phyloP scores from a whole-genome alignment of 306 rosid species.

The Oemleria cerasiformis region DNA sequence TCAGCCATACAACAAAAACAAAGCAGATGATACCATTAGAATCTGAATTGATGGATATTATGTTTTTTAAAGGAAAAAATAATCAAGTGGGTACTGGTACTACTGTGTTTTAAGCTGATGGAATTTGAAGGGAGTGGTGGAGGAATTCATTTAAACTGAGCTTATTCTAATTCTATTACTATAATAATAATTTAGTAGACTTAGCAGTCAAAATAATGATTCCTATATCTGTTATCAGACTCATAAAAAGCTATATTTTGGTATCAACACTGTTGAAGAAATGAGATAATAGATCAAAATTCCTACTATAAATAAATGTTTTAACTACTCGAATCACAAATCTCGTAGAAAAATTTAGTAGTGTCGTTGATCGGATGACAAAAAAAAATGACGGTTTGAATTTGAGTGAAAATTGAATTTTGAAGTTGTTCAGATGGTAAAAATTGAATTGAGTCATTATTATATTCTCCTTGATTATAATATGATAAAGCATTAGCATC shows the following conservation, averaged over 20 bases:
- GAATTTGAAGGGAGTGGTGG: background rate
- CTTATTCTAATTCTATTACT: background rate
- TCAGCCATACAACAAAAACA: slow-evolving; percentile 22
- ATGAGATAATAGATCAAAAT: too few species aligned
- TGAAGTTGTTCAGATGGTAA: too few species aligned
- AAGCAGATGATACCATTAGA: slow-evolving; percentile 38
- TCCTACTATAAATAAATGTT: too few species aligned
- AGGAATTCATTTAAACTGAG: background rate
- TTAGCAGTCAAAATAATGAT: background rate
- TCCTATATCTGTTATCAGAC: background rate
- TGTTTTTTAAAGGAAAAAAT: slow-evolving; percentile 28
- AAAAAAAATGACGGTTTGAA: too few species aligned
- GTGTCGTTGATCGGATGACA: too few species aligned
- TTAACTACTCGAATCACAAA: too few species aligned
- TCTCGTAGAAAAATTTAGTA: too few species aligned
- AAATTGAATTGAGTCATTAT: too few species aligned
- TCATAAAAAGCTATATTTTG: background rate
- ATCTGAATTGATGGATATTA: slow-evolving; percentile 43
- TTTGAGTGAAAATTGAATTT: too few species aligned
- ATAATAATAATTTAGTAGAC: background rate
- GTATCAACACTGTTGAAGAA: background rate
- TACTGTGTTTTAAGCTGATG: background rate
- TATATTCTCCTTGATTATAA: too few species aligned
- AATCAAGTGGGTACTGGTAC: background rate
- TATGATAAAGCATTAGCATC: too few species aligned